Evolutionary conservation across 2,329 filamentous ascomycete genomes (phyloP).

Genomic region (Bipolaris cookei): DNA sequence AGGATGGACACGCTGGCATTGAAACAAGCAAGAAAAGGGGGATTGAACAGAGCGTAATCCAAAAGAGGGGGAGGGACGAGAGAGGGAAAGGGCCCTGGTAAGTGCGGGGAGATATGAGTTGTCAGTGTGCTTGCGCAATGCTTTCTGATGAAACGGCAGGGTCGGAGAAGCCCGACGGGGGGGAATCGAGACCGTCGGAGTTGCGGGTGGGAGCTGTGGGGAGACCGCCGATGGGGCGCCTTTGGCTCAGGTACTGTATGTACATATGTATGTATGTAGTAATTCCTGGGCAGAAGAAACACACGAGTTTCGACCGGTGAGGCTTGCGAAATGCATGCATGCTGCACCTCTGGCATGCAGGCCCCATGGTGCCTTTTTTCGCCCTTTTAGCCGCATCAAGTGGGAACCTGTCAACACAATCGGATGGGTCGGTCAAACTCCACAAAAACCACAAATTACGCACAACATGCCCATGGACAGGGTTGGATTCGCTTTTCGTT

Average conservation of each 20-base stretch:
- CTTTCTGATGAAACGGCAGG: slow-evolving; percentile 3
- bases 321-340: slow-evolving; percentile 25
- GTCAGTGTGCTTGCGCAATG: slow-evolving; percentile 17
- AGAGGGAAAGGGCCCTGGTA: slow-evolving; percentile 9
- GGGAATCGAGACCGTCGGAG: slow-evolving; percentile 13
- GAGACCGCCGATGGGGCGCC: neutral
- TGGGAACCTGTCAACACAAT: slow-evolving; percentile 21
- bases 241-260: no score
- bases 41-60: neutral
- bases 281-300: neutral
- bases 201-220: slow-evolving; percentile 3
- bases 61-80: no score
- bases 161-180: slow-evolving; percentile 12
- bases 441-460: slow-evolving; percentile 18
- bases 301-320: slow-evolving; percentile 28
- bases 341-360: slow-evolving; percentile 15
- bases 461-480: slow-evolving; percentile 1
- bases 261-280: no score
- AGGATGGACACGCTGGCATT: no score
- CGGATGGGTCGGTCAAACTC: slow-evolving; percentile 31
- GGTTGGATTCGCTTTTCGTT: neutral
- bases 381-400: slow-evolving; percentile 8
- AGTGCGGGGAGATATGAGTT: slow-evolving; percentile 19
- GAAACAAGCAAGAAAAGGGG: no score
- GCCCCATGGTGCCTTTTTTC: slow-evolving; percentile 6